These are phyloP conservation scores for Yamadazyma mexicana DNA, from an alignment of 1,139 yeast species.

Conservation along the genomic window DNA sequence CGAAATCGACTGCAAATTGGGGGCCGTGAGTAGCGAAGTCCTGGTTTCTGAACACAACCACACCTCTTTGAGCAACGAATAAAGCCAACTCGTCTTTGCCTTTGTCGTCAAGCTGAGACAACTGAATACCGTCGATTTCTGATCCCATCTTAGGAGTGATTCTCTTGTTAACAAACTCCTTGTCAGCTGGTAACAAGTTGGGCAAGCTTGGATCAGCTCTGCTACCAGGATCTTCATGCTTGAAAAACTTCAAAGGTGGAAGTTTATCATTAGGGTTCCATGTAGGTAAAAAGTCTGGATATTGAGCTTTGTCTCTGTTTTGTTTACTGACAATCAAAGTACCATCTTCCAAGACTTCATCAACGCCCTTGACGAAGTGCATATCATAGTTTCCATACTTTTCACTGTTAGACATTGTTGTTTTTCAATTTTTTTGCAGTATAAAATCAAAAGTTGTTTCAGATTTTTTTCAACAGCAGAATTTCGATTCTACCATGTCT, in stretches of 20 bases:
- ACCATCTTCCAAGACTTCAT: conserved; percentile 39
- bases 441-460: not conserved
- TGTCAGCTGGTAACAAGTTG: conserved; percentile 42
- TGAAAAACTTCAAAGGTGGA: conserved; percentile 47
- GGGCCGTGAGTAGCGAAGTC: conserved; percentile 59
- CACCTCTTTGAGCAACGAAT: conserved; percentile 62
- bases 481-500: not conserved
- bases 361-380: conserved; percentile 40
- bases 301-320: conserved; percentile 29
- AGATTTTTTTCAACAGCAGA: too few relatives aligned
- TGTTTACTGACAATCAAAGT: conserved; percentile 29
- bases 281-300: conserved; percentile 48
- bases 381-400: conserved; percentile 41
- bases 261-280: conserved; percentile 49
- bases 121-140: conserved; percentile 56
- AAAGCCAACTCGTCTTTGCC: conserved; percentile 65
- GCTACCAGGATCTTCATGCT: conserved; percentile 52
- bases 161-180: conserved; percentile 27
- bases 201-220: conserved; percentile 54
- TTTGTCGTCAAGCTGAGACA: conserved; percentile 45
- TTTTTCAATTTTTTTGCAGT: not conserved
- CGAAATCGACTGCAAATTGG: conserved; percentile 50
- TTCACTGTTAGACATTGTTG: conserved; percentile 13
- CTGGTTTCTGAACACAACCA: conserved; percentile 63
- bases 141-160: conserved; percentile 68